These are phyloP conservation scores for Sanghuangporus sanghuang DNA, from an alignment of 1,284 basidiomycete genomes.

Conservation along the genomic window DNA sequence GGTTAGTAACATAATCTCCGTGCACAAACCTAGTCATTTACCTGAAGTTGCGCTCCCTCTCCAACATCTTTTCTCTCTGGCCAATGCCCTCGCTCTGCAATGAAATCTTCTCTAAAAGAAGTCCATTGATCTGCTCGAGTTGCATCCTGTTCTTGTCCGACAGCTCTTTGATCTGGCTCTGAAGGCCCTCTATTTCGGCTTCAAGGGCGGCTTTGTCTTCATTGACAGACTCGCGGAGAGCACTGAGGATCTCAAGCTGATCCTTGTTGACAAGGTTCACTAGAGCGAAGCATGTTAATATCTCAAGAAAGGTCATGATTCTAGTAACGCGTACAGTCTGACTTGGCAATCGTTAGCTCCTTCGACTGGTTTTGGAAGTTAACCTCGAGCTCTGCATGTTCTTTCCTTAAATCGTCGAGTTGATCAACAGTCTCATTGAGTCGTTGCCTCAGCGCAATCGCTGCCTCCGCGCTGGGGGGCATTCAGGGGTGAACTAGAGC, in stretches of 20 bases:
- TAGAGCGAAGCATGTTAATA: conserved; percentile 25
- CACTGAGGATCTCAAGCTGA: conserved; percentile 77
- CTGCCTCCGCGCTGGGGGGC: conserved; percentile 67
- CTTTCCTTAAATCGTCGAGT: conserved; percentile 67
- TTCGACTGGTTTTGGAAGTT: conserved; percentile 59
- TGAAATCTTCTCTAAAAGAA: conserved; percentile 89
- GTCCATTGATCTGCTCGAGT: conserved; percentile 81
- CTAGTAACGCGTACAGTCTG: conserved; percentile 63
- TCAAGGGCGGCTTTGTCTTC: conserved; percentile 81
- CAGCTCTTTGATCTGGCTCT: conserved; percentile 66
- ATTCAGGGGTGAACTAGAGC: conserved; percentile 10
- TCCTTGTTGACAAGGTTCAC: conserved; percentile 84
- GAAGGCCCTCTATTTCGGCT: conserved; percentile 58
- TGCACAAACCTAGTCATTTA: conserved; percentile 30
- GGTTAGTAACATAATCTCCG: conserved; percentile 9
- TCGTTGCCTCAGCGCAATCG: conserved; percentile 81
- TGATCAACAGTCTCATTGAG: conserved; percentile 86
- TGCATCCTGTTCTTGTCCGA: conserved; percentile 87
- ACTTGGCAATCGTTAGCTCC: conserved; percentile 80
- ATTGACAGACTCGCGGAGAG: conserved; percentile 82
- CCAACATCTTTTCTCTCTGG: conserved; percentile 78
- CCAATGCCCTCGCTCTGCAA: conserved; percentile 84
- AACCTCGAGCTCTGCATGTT: conserved; percentile 68
- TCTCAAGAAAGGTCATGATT: background rate
- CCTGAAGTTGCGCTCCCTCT: conserved; percentile 77